Percentiles rank a stretch among this genome's conserved stretches.
Evolutionary conservation across 352 stramenopile genomes (phyloP).

Genomic region (Globisporangium megalacanthum): DNA sequence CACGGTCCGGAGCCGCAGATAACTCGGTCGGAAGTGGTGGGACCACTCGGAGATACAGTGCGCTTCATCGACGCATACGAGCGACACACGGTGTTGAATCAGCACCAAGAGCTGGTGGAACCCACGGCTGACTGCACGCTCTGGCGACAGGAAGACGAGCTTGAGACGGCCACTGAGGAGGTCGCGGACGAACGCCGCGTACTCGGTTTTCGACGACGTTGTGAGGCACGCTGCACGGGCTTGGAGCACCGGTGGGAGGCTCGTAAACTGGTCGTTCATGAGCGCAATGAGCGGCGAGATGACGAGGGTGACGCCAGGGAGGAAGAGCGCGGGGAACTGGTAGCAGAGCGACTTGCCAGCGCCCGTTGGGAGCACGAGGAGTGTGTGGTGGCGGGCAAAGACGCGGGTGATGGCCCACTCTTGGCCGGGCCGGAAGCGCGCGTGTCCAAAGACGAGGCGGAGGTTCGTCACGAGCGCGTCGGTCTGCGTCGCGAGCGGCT

Average conservation of each 20-base stretch:
- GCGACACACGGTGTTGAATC: conserved; percentile 42
- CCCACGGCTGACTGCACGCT: conserved; percentile 77
- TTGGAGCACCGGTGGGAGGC: conserved; percentile 65
- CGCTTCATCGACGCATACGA: conserved; percentile 93
- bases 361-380: conserved; percentile 96
- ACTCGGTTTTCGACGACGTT: conserved; percentile 52
- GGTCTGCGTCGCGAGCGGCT: conserved; percentile 32
- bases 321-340: conserved; percentile 87
- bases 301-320: conserved; percentile 88
- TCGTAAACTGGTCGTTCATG: conserved; percentile 91
- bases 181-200: conserved; percentile 63
- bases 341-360: conserved; percentile 99
- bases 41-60: conserved; percentile 95
- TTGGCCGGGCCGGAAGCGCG: conserved; percentile 72
- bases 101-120: conserved; percentile 67
- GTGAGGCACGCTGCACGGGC: conserved; percentile 50
- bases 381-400: conserved; percentile 49
- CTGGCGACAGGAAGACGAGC: conserved; percentile 90
- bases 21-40: conserved; percentile 92
- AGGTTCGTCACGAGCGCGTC: conserved; percentile 67
- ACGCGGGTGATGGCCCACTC: conserved; percentile 81
- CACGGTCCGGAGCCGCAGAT: conserved; percentile 49
- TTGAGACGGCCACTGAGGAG: conserved; percentile 57
- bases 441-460: conserved; percentile 80
- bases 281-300: conserved; percentile 91